Evolutionary conservation across 2,329 filamentous ascomycete genomes (phyloP), one percentile per base, ranked within the genome.

Genomic region (Colletotrichum zoysiae): DNA sequence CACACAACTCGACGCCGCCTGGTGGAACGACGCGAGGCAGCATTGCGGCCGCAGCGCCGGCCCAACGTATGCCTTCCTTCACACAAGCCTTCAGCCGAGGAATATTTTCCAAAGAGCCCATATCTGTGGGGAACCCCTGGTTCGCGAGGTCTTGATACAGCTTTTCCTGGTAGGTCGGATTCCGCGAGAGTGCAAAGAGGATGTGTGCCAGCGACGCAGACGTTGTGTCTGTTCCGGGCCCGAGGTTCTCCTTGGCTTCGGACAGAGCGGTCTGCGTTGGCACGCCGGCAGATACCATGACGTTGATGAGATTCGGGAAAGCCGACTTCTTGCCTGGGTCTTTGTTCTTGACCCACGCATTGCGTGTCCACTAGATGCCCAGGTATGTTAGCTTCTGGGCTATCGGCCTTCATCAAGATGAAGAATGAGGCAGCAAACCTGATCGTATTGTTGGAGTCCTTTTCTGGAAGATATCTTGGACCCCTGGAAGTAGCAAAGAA

Each of bases 191-290:
- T 5, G 76, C 79, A 62, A 74, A 80, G 1, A 80, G 51, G 9
- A 78, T 78, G 59, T 80, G 78, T 2, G 78, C 78, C 16, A 79
- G 70, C 1, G 78, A 77, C 26, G 74, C 78, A 2, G 77, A 79
- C 0, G 79, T 80, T 35, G 35, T 1, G 79, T 80, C 78, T 2
- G 78, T 80, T 35, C 78, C 78, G 0, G 78, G 78, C 0, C 78
- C 78, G 0, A 79, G 73, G 5, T 78, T 79, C 44, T 79, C 77
- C 3, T 76, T 78, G 1, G 78, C 78, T 71, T 80, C 78, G 0
- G 78, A 76, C 3, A 79, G 64, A 3, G 77, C 75, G 1, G 77
- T 78, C 60, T 78, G 74, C 0, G 74, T 60, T 14, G 74, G 76
- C 2, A 78, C 59, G 0, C 76, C 77, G 0, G 74, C 73, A 9